A percentile compares a stretch with the other conserved stretches of the same genome.
phyloP scores from a whole-genome alignment of 139 green algal genomes.

The Chlamydomonas incerta region DNA sequence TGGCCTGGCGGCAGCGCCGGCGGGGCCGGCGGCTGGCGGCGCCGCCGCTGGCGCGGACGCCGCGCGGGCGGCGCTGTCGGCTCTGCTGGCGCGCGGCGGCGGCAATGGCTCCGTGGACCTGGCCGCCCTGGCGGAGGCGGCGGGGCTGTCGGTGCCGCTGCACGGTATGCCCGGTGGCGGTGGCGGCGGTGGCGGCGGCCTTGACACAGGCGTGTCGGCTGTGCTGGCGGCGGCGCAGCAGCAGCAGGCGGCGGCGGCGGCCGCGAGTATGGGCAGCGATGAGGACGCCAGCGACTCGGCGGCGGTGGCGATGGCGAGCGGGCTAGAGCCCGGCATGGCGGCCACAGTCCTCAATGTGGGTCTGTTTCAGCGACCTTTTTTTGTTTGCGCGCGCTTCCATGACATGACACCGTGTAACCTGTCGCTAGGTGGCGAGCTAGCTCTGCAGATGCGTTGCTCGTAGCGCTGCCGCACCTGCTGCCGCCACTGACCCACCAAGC shows the following conservation, averaged over 20 bases:
- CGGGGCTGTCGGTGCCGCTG: not conserved
- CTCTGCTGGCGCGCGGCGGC: not conserved
- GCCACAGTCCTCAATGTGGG: constrained; percentile 10
- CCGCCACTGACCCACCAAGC: too few species aligned
- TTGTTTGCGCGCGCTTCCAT: too few species aligned
- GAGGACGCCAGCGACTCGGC: not conserved
- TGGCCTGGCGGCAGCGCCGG: not conserved
- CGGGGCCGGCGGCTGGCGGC: not conserved
- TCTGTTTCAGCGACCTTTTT: not conserved
- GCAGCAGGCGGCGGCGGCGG: not conserved
- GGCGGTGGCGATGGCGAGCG: constrained; percentile 15
- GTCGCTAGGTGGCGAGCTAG: too few species aligned
- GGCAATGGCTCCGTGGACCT: not conserved
- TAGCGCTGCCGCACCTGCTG: too few species aligned
- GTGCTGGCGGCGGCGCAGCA: not conserved
- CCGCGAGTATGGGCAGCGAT: too few species aligned
- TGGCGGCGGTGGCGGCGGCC: not conserved
- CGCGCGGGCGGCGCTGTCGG: not conserved
- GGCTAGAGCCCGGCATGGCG: not conserved
- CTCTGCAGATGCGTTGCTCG: too few species aligned
- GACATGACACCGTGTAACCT: too few species aligned
- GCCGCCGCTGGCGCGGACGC: not conserved
- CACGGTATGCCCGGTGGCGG: not conserved
- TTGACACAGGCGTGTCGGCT: not conserved
- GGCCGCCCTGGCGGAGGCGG: not conserved